Conservation (phyloP, 192 early-diverging fungal species). For the Mortierella hygrophila region DNA sequence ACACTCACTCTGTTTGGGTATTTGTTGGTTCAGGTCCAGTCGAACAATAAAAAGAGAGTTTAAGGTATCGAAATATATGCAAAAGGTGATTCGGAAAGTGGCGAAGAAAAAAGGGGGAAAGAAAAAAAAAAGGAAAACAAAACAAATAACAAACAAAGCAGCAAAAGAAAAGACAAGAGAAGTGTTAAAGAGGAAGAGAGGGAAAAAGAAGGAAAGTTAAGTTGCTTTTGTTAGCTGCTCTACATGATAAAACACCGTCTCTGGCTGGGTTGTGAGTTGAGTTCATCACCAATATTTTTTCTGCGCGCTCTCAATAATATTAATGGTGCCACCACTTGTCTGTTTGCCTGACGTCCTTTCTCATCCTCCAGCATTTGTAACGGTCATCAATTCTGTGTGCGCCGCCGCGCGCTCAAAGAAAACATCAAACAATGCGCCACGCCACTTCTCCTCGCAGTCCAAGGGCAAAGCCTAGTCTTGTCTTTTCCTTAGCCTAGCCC, state of each 20-base stretch:
- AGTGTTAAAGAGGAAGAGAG: background rate
- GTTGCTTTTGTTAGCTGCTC: background rate
- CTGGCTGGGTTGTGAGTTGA: background rate
- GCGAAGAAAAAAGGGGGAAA: background rate
- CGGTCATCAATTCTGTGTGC: too few species aligned
- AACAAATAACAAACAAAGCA: background rate
- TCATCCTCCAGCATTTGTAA: background rate
- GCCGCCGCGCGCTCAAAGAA: too few species aligned
- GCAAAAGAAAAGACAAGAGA: background rate
- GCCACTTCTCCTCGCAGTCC: too few species aligned
- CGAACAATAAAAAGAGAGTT: background rate
- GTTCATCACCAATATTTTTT: background rate
- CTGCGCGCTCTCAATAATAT: background rate
- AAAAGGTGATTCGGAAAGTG: too few species aligned
- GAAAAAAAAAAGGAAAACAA: background rate
- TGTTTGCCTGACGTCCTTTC: background rate
- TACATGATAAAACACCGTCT: background rate
- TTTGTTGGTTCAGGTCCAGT: background rate
- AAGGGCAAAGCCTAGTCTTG: too few species aligned
- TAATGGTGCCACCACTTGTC: background rate
- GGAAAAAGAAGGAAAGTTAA: conserved; percentile 3
- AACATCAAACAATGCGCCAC: too few species aligned
- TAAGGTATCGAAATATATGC: background rate
- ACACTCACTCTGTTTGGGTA: background rate
- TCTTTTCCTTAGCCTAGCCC: too few species aligned